Evolutionary conservation across 371 early-diverging fungal genomes (phyloP).

Genomic region (Gilbertella persicaria): DNA sequence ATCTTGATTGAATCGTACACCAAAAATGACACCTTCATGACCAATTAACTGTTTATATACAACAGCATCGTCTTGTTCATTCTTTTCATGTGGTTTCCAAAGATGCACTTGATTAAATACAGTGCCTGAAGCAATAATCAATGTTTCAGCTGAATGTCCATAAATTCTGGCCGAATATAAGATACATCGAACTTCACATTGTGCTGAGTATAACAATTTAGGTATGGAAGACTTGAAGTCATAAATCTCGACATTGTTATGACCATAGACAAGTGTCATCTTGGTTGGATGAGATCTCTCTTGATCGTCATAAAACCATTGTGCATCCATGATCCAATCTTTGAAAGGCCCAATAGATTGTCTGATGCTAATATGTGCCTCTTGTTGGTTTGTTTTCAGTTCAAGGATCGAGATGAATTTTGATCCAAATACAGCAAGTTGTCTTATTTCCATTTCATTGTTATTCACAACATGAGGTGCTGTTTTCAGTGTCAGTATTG

Average conservation of each 20-base stretch:
- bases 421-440: conserved; percentile 43
- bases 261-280: conserved; percentile 73
- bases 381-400: conserved; percentile 15
- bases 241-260: conserved; percentile 72
- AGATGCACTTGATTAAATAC: conserved; percentile 81
- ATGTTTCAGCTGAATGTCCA: conserved; percentile 47
- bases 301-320: conserved; percentile 54
- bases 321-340: conserved; percentile 76
- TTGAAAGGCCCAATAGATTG: conserved; percentile 37
- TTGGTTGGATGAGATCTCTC: conserved; percentile 6
- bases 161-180: conserved; percentile 72
- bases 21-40: conserved; percentile 84
- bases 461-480: conserved; percentile 13
- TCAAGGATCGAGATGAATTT: conserved; percentile 38
- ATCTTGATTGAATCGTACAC: conserved; percentile 68
- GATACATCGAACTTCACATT: conserved; percentile 66
- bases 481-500: not conserved
- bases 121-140: conserved; percentile 78
- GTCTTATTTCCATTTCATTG: conserved; percentile 11
- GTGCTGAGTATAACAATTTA: conserved; percentile 31
- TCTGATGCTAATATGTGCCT: conserved; percentile 3
- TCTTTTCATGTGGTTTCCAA: conserved; percentile 56
- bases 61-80: conserved; percentile 44
- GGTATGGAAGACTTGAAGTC: conserved; percentile 12
- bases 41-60: conserved; percentile 58